Base-by-base conservation (phyloP, 169 alveolate genomes). In the Cryptosporidium muris region DNA sequence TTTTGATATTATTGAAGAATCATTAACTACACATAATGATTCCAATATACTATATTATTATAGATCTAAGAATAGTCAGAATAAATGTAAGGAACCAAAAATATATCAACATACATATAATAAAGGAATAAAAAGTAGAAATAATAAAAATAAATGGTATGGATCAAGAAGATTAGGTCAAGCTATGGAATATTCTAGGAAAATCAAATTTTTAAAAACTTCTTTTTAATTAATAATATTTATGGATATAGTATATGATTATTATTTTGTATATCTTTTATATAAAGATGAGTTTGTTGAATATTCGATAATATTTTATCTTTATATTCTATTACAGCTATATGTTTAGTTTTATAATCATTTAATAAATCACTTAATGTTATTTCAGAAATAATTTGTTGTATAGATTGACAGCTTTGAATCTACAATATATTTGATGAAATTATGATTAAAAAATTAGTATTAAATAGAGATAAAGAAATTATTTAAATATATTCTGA, bases 321-420 rank as follows among this genome's bases (percentile, higher is more conserved):
- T 14, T 67, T 67, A 9, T 52, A 67, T 11, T 34, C 7, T 16
- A 58, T 60, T 3, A 74, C 85, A 66, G 25, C 40, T 36, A 58
- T 48, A 60, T 47, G 60, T 48, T 74, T 74, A 36, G 40, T 54
- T 48, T 58, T 58, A 25, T 54, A 68, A 45, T 74, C 85, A 43
- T 74, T 74, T 47, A 74, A 60, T 14, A 74, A 37, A 49, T 74
- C 68, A 60, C 6, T 74, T 36, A 74, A 74, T 9, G 85, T 74
- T 3, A 74, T 60, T 58, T 74, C 85, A 6, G 85, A 66, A 37
- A 64, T 63, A 4, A 74, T 68, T 37, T 74, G 85, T 74, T 74
- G 85, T 2, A 74, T 11, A 12, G n/a, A 58, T 48, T 74, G 85
- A 54, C 85, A 74, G 12, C 85, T 58, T 25, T 74, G 85, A 51